phyloP scores from a whole-genome alignment of 129 eudicot genomes.

The Silybum marianum region DNA sequence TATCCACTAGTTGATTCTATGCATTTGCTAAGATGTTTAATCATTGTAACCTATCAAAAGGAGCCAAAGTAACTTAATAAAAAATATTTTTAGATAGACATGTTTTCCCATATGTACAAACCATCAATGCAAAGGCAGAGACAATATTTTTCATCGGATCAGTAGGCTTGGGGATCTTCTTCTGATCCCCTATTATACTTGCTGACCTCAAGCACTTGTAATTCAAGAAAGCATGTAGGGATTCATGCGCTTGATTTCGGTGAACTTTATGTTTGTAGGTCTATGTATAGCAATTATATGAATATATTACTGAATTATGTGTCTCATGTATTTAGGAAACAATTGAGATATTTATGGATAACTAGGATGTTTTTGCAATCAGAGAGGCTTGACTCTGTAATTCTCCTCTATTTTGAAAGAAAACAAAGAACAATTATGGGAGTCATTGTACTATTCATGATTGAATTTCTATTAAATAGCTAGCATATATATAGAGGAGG shows the following conservation, averaged over 20 bases:
- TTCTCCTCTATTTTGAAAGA: not conserved
- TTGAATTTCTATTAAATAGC: not conserved
- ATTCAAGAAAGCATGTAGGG: conserved; percentile 11
- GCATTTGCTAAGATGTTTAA: conserved; percentile 8
- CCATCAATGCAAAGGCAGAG: conserved; percentile 9
- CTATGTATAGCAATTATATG: not conserved
- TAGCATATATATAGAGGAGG: not conserved
- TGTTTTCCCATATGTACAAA: not conserved
- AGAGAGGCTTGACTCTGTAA: not conserved
- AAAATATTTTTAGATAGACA: not conserved
- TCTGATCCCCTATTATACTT: not conserved
- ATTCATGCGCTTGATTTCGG: not conserved
- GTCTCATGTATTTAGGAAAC: not conserved
- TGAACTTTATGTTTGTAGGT: not conserved
- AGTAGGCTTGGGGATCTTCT: not conserved
- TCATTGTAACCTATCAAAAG: conserved; percentile 19
- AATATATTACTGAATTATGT: conserved; percentile 1
- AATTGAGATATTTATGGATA: too few species aligned
- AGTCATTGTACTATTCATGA: not conserved
- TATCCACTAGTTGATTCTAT: not conserved
- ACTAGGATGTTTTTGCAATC: not conserved
- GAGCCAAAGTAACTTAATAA: not conserved
- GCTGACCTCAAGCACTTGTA: not conserved
- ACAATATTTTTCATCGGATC: not conserved
- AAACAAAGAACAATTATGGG: not conserved